Conservation (phyloP, 2,329 filamentous ascomycete genomes). For the Davidsoniella virescens region DNA sequence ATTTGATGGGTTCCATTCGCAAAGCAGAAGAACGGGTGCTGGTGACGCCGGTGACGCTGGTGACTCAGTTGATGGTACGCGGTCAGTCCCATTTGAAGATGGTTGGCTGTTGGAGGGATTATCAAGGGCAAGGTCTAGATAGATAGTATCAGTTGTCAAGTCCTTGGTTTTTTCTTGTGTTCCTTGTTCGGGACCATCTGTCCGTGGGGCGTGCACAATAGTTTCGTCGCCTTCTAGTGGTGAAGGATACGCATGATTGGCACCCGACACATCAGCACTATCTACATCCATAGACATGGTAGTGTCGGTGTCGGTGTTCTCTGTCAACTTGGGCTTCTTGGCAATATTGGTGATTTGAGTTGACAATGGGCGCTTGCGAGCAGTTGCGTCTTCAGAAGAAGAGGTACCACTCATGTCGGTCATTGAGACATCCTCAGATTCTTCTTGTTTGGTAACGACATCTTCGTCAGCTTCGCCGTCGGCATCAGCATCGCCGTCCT, state of each 20-base stretch:
- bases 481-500: constrained; percentile 23
- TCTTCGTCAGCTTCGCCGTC: constrained; percentile 12
- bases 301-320: constrained; percentile 11
- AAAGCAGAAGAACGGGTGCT: constrained; percentile 47
- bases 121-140: constrained; percentile 35
- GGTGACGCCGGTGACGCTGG: constrained; percentile 29
- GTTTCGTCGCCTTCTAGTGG: constrained; percentile 42
- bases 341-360: constrained; percentile 6
- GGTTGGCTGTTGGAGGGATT: constrained; percentile 22
- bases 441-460: constrained; percentile 11
- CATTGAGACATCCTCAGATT: constrained; percentile 10
- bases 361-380: constrained; percentile 10
- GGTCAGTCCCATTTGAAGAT: constrained; percentile 16
- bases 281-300: constrained; percentile 41
- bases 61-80: constrained; percentile 14
- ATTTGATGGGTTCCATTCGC: constrained; percentile 52
- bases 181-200: constrained; percentile 46
- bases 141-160: constrained; percentile 41
- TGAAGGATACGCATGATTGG: constrained; percentile 49
- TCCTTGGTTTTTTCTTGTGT: constrained; percentile 50
- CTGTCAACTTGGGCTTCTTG: constrained; percentile 11
- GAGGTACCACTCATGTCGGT: constrained; percentile 1
- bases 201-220: constrained; percentile 35
- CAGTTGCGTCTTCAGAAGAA: constrained; percentile 5
- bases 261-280: constrained; percentile 25